Evolutionary conservation across 306 rosid genomes (phyloP).

Genomic region (Quercus mongolica): DNA sequence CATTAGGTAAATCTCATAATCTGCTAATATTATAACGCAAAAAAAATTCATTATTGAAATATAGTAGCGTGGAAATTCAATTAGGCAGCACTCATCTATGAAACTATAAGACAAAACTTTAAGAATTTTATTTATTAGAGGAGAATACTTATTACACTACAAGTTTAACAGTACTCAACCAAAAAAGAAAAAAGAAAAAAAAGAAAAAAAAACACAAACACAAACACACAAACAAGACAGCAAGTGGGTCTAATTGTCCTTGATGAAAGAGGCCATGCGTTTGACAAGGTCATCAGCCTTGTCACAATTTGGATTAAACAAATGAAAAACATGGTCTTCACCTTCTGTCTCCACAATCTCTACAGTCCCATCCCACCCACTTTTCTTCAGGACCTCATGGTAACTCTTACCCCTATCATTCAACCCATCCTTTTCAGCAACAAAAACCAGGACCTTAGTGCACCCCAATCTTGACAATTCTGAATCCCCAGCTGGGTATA

Average conservation of each 20-base stretch:
- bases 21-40: no score
- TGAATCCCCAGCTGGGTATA: slow-evolving; percentile 36
- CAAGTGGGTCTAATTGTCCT: not conserved
- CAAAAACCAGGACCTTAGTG: slow-evolving; percentile 26
- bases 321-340: slow-evolving; percentile 41
- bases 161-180: no score
- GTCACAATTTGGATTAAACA: slow-evolving; percentile 17
- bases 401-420: slow-evolving; percentile 29
- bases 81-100: no score
- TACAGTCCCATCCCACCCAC: slow-evolving; percentile 41
- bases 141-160: no score
- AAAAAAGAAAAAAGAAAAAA: not conserved
- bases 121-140: no score
- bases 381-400: slow-evolving; percentile 28
- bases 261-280: not conserved
- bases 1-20: no score
- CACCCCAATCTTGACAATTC: slow-evolving; percentile 28
- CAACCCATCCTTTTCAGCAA: slow-evolving; percentile 39
- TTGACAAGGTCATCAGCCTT: not conserved
- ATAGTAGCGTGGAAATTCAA: no score
- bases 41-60: no score
- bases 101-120: no score
- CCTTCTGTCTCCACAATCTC: slow-evolving; percentile 30
- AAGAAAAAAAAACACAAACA: not conserved
- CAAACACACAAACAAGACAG: not conserved